Percentiles rank a stretch among this genome's conserved stretches.
Conservation (phyloP, 2,329 filamentous ascomycete species). For the Raffaelea albimanens region DNA sequence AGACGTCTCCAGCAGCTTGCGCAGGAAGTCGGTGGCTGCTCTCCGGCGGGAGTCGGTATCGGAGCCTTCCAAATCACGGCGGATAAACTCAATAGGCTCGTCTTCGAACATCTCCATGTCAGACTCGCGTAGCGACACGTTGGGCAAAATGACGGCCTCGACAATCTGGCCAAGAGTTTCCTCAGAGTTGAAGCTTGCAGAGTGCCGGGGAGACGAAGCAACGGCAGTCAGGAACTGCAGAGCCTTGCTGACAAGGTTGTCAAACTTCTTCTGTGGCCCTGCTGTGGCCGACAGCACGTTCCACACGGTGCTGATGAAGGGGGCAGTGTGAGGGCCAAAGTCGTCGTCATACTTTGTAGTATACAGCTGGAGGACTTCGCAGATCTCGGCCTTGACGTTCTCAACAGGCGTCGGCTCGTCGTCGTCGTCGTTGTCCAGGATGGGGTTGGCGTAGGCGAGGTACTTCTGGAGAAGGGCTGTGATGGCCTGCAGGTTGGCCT, state of each 20-base stretch:
- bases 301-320: constrained; percentile 88
- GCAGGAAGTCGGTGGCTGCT: constrained; percentile 89
- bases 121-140: constrained; percentile 82
- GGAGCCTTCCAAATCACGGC: constrained; percentile 88
- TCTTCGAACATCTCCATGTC: constrained; percentile 96
- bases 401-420: constrained; percentile 83
- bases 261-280: constrained; percentile 83
- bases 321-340: constrained; percentile 68
- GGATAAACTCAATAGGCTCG: constrained; percentile 96
- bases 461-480: constrained; percentile 84
- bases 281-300: constrained; percentile 79
- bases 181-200: constrained; percentile 75
- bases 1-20: constrained; percentile 81
- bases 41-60: constrained; percentile 88
- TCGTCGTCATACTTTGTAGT: constrained; percentile 94
- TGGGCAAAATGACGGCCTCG: constrained; percentile 91
- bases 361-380: constrained; percentile 81
- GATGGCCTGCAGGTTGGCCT: constrained; percentile 73
- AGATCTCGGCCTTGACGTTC: constrained; percentile 85
- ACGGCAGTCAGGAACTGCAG: constrained; percentile 91
- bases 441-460: constrained; percentile 75
- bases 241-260: constrained; percentile 87
- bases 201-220: constrained; percentile 67
- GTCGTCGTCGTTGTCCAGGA: constrained; percentile 58
- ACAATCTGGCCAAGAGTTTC: constrained; percentile 75